Evolutionary conservation across 2,329 filamentous ascomycete species (phyloP).

Genomic region (Botrytis aclada): DNA sequence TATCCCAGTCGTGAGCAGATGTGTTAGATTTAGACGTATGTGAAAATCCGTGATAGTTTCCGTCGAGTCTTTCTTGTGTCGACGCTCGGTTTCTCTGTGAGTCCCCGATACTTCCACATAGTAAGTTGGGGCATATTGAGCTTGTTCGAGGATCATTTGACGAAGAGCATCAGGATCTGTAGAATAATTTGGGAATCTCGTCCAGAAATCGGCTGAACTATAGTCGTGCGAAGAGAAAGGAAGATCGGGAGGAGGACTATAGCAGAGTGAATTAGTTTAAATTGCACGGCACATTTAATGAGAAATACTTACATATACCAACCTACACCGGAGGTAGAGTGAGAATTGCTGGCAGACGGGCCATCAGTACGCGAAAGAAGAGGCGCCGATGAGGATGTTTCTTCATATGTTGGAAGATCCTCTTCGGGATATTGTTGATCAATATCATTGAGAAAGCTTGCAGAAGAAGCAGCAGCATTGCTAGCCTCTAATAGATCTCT

Average conservation of each 20-base stretch:
- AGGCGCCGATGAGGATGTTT: conserved; percentile 18
- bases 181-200: conserved; percentile 34
- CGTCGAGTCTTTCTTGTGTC: conserved; percentile 45
- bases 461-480: conserved; percentile 28
- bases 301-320: conserved; percentile 11
- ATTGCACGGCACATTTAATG: neutral
- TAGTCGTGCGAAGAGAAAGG: conserved; percentile 32
- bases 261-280: neutral
- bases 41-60: conserved; percentile 58
- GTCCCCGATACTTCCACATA: conserved; percentile 36
- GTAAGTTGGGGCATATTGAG: conserved; percentile 32
- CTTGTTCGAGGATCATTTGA: conserved; percentile 33
- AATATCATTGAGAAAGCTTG: conserved; percentile 23
- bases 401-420: conserved; percentile 27
- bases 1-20: conserved; percentile 50
- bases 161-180: conserved; percentile 28
- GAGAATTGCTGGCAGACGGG: neutral
- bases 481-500: neutral
- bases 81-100: conserved; percentile 34
- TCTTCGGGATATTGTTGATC: conserved; percentile 29
- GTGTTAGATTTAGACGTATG: conserved; percentile 56
- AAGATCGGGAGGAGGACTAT: conserved; percentile 27
- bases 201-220: conserved; percentile 29
- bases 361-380: neutral
- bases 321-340: neutral